Base-by-base conservation (phyloP, 495 filamentous ascomycete genomes). In the Xylaria castorea region DNA sequence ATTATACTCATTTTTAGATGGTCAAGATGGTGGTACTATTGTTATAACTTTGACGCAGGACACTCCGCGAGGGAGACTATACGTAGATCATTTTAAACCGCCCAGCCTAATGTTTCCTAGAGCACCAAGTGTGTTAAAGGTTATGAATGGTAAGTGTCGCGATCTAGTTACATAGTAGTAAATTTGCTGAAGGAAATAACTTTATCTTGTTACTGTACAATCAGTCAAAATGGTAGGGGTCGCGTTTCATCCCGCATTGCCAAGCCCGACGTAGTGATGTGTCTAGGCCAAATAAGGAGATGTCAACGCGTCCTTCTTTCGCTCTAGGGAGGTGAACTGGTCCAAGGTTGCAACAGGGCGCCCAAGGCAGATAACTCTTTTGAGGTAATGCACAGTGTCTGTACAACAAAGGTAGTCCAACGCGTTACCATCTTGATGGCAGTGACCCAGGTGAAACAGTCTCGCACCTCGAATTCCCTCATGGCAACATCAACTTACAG, bases 261-360 rank as follows among this genome's bases (percentile, higher is more conserved):
- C 62, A 65, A 65, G 62, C 22, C 42, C 9, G 42, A 42, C 27
- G 27, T 30, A 48, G 42, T 34, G 62, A 30, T 46, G 25, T 25
- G 34, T 32, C 62, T 65, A 65, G 38, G n/a, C 62, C 18, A 48
- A 48, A 65, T 65, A 46, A 20, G 62, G 62, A 65, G 5, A 65
- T 65, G 42, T 32, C 62, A 65, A 65, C 62, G 62, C 62, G 62
- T 48, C 62, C 62, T 65, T 25, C 42, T 34, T 32, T 48, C 62
- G 27, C 38, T 27, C 20, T 46, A 27, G 42, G 38, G 62, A 65
- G 42, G 62, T 46, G 62, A 48, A 32, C 40, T 25, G 38, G 11
- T 27, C 11, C n/a, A 25, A 16, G 4, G 34, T 40, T 20, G 22
- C 61, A 63, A 63, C 42, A 44, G 25, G 40, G 25, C 61, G 27